Conservation (phyloP, 2,329 filamentous ascomycete genomes). For the Hypoxylon sp. region DNA sequence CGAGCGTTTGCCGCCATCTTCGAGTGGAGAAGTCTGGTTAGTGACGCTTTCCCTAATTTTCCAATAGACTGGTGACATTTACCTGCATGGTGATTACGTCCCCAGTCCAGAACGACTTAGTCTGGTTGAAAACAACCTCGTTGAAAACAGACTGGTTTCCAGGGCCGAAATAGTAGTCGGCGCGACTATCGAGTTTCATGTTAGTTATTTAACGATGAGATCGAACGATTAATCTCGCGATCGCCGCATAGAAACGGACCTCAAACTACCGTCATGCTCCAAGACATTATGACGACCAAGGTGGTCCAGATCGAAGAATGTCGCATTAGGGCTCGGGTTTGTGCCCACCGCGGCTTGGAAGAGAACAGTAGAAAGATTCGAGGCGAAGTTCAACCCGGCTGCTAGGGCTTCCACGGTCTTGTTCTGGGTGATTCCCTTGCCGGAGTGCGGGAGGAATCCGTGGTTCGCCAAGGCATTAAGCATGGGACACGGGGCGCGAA, state of each 20-base stretch:
- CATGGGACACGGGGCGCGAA: slow-evolving; percentile 42
- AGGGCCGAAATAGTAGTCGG: slow-evolving; percentile 36
- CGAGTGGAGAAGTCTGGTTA: too few relatives aligned
- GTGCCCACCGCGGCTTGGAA: slow-evolving; percentile 31
- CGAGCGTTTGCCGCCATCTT: slow-evolving; percentile 37
- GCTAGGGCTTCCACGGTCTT: slow-evolving; percentile 31
- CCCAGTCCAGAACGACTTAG: slow-evolving; percentile 37
- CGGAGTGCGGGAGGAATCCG: slow-evolving; percentile 39
- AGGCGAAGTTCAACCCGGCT: slow-evolving; percentile 32
- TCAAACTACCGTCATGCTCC: slow-evolving; percentile 44
- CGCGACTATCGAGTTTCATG: slow-evolving; percentile 17
- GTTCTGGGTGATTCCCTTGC: slow-evolving; percentile 36
- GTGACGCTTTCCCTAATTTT: too few relatives aligned
- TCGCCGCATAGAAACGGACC: slow-evolving; percentile 19
- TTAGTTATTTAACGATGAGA: neutral
- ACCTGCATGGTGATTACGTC: slow-evolving; percentile 33
- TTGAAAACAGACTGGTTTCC: slow-evolving; percentile 31
- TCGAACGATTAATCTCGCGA: neutral
- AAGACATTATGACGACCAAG: slow-evolving; percentile 40
- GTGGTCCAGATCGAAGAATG: slow-evolving; percentile 33
- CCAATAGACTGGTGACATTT: too few relatives aligned
- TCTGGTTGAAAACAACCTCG: slow-evolving; percentile 40
- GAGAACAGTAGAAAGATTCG: slow-evolving; percentile 9
- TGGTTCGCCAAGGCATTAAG: slow-evolving; percentile 43
- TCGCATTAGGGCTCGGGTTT: slow-evolving; percentile 37